Percentiles rank a stretch among this genome's conserved stretches.
phyloP scores from a whole-genome alignment of 495 filamentous ascomycete genomes.

The Penicillium roqueforti region DNA sequence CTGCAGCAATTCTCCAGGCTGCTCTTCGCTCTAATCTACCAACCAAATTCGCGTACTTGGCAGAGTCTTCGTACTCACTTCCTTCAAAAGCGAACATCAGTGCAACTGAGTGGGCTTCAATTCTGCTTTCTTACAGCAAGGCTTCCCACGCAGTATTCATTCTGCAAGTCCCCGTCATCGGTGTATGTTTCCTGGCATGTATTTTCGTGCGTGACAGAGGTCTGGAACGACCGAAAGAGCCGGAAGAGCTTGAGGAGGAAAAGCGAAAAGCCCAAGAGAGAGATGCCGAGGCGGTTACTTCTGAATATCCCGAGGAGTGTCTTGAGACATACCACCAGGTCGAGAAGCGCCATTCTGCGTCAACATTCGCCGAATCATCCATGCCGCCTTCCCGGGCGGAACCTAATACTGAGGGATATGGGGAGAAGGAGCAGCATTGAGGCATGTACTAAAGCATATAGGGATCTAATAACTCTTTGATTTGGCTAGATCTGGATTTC shows the following conservation, averaged over 20 bases:
- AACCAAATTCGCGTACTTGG: conserved; percentile 34
- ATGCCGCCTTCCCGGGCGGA: conserved; percentile 17
- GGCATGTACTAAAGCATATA: no score
- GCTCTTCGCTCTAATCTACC: conserved; percentile 47
- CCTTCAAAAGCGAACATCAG: conserved; percentile 31
- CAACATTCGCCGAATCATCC: conserved; percentile 21
- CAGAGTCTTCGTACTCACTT: conserved; percentile 41
- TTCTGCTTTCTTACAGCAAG: conserved; percentile 47
- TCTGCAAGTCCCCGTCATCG: conserved; percentile 52
- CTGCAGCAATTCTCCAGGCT: conserved; percentile 52
- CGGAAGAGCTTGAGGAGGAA: conserved; percentile 34
- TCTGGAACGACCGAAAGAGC: conserved; percentile 48
- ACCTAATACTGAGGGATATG: not conserved
- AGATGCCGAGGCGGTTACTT: conserved; percentile 17
- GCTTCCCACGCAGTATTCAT: conserved; percentile 53
- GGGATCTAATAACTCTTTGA: no score
- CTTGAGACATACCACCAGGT: not conserved
- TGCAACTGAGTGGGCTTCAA: conserved; percentile 35
- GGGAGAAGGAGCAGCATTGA: conserved; percentile 5
- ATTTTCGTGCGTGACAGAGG: conserved; percentile 52
- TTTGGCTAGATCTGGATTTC: not conserved
- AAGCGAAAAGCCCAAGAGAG: conserved; percentile 20
- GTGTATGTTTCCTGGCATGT: conserved; percentile 48
- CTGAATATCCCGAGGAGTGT: conserved; percentile 2
- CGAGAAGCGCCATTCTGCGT: conserved; percentile 18